Conservation (phyloP, 2,329 filamentous ascomycete genomes). For the Xylariaceae sp. region DNA sequence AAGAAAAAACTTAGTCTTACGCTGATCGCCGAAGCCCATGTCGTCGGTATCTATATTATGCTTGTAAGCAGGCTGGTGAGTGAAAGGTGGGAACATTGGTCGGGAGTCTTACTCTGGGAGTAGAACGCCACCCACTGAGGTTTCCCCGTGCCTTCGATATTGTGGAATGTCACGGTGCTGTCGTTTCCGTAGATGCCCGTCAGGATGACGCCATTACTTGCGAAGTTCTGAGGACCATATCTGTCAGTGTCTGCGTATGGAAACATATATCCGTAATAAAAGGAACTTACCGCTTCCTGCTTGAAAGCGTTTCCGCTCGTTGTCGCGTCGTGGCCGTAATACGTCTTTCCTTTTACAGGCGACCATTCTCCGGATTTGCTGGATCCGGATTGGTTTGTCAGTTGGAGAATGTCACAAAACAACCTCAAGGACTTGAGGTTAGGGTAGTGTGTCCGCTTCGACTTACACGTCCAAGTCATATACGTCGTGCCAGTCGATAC, state of each 20-base stretch:
- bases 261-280: no score
- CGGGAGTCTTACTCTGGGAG: slow-evolving; percentile 40
- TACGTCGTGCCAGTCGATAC: slow-evolving; percentile 49
- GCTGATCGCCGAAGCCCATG: slow-evolving; percentile 53
- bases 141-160: slow-evolving; percentile 43
- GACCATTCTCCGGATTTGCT: slow-evolving; percentile 43
- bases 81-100: neutral
- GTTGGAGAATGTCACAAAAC: no score
- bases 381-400: slow-evolving; percentile 9
- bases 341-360: slow-evolving; percentile 42
- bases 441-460: slow-evolving; percentile 3
- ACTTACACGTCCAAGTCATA: slow-evolving; percentile 49
- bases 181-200: slow-evolving; percentile 51
- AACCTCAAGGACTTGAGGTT: no score
- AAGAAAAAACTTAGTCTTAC: no score
- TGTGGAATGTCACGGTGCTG: slow-evolving; percentile 46
- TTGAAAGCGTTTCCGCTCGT: slow-evolving; percentile 44
- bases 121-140: slow-evolving; percentile 54
- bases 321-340: slow-evolving; percentile 40
- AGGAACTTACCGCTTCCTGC: slow-evolving; percentile 46
- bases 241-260: no score
- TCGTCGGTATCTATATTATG: slow-evolving; percentile 44
- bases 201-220: slow-evolving; percentile 39
- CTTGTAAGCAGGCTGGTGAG: neutral
- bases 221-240: no score